These are phyloP conservation scores for Rhodotorula sp. DNA, from an alignment of 1,284 basidiomycete genomes.

Conservation along the genomic window DNA sequence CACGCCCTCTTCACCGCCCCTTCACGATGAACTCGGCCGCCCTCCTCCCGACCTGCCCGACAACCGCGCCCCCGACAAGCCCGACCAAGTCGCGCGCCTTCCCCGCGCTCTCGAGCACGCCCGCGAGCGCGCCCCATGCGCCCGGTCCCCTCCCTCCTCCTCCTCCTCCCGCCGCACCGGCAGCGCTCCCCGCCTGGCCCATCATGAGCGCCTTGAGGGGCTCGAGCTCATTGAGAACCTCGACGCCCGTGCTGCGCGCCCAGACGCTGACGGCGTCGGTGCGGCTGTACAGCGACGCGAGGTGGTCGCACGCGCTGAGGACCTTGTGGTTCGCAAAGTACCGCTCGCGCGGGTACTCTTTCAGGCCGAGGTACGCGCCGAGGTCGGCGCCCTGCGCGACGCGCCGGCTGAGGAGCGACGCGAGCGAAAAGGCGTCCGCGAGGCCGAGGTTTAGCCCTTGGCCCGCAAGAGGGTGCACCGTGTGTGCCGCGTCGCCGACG, in stretches of 20 bases:
- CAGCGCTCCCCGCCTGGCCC: conserved; percentile 80
- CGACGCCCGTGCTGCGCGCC: conserved; percentile 82
- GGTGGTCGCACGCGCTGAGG: conserved; percentile 79
- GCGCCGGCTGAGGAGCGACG: neutral
- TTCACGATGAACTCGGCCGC: conserved; percentile 22
- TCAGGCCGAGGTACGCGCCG: conserved; percentile 73
- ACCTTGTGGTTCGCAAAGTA: conserved; percentile 83
- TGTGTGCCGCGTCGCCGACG: conserved; percentile 95
- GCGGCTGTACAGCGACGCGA: conserved; percentile 78
- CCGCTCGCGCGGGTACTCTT: conserved; percentile 73
- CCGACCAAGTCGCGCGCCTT: conserved; percentile 11
- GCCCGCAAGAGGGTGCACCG: conserved; percentile 93
- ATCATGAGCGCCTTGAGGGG: conserved; percentile 78
- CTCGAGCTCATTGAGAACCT: conserved; percentile 85
- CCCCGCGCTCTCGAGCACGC: conserved; percentile 7
- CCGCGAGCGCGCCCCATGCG: conserved; percentile 24
- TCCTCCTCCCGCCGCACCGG: conserved; percentile 6
- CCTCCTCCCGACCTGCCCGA: conserved; percentile 10
- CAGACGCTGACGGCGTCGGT: conserved; percentile 72
- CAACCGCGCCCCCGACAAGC: conserved; percentile 5
- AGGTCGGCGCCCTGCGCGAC: conserved; percentile 47
- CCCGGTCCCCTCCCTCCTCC: neutral
- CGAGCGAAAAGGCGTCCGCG: neutral
- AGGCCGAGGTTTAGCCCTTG: conserved; percentile 90
- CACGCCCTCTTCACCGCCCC: neutral